These are phyloP conservation scores for Rubia tinctorum DNA, from an alignment of 305 asterid species.

Conservation along the genomic window DNA sequence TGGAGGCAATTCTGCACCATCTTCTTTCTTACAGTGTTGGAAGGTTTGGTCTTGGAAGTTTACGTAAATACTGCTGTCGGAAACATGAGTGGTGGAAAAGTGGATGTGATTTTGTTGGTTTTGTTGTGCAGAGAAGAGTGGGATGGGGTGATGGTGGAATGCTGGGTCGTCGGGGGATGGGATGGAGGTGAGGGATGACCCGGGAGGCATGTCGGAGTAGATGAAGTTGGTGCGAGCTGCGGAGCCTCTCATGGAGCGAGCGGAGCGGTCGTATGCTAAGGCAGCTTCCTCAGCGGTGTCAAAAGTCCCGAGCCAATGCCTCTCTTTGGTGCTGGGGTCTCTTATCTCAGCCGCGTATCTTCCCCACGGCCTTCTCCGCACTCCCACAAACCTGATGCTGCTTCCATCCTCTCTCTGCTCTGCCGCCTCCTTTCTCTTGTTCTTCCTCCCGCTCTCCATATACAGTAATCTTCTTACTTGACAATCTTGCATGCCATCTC, in stretches of 20 bases:
- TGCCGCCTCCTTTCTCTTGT: constrained; percentile 27
- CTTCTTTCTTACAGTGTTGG: not conserved
- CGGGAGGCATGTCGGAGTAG: constrained; percentile 90
- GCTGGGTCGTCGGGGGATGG: constrained; percentile 68
- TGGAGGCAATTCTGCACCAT: constrained; percentile 65
- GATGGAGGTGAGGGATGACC: constrained; percentile 76
- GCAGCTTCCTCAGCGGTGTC: constrained; percentile 96
- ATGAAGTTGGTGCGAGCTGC: constrained; percentile 80
- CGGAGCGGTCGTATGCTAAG: constrained; percentile 79
- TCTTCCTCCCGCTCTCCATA: constrained; percentile 2
- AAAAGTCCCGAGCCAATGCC: constrained; percentile 90
- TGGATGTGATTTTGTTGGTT: too few species aligned
- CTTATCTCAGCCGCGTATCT: constrained; percentile 86
- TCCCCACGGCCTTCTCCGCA: constrained; percentile 87
- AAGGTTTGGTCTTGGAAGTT: too few species aligned
- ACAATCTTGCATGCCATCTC: too few species aligned
- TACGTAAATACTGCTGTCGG: too few species aligned
- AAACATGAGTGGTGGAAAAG: too few species aligned
- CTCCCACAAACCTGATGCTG: constrained; percentile 54
- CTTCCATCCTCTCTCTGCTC: constrained; percentile 16
- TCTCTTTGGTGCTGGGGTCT: constrained; percentile 76
- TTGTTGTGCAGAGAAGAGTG: too few species aligned
- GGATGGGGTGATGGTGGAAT: too few species aligned
- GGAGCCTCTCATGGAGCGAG: constrained; percentile 77
- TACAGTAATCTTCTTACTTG: not conserved